A percentile compares a stretch with the other conserved stretches of the same genome.
phyloP scores from a whole-genome alignment of 139 green algal species.

The Coelastrella sp. region DNA sequence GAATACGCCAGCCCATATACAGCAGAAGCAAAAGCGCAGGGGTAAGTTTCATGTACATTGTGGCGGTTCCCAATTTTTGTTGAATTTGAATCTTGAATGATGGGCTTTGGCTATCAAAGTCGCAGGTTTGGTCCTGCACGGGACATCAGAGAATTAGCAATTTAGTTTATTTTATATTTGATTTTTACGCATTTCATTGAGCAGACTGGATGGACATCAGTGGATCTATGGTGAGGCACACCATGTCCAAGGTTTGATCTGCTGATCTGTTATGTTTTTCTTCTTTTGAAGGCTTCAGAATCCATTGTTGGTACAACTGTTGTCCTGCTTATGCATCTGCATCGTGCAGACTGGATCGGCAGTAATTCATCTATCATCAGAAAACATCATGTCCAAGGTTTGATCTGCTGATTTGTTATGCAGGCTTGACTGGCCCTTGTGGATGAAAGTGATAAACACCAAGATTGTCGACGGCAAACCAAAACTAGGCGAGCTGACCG shows the following conservation, averaged over 20 bases:
- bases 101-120: too few relatives aligned
- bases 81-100: too few relatives aligned
- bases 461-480: constrained; percentile 72
- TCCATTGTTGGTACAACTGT: too few relatives aligned
- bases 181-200: not conserved
- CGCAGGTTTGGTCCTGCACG: too few relatives aligned
- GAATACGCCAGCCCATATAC: constrained; percentile 86
- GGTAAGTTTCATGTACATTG: constrained; percentile 49
- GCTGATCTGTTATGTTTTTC: not conserved
- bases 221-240: not conserved
- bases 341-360: too few relatives aligned
- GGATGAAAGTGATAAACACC: constrained; percentile 79
- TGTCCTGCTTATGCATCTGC: too few relatives aligned
- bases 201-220: not conserved
- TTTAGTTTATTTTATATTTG: too few relatives aligned
- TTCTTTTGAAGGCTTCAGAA: too few relatives aligned
- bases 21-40: constrained; percentile 75
- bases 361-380: too few relatives aligned
- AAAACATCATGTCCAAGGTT: not conserved
- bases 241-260: not conserved
- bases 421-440: constrained; percentile 82
- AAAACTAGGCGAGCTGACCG: constrained; percentile 73
- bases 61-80: too few relatives aligned
- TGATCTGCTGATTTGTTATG: not conserved
- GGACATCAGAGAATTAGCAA: too few relatives aligned